Base-by-base conservation (phyloP, 1,284 basidiomycete species). In the Puccinia triticina region DNA sequence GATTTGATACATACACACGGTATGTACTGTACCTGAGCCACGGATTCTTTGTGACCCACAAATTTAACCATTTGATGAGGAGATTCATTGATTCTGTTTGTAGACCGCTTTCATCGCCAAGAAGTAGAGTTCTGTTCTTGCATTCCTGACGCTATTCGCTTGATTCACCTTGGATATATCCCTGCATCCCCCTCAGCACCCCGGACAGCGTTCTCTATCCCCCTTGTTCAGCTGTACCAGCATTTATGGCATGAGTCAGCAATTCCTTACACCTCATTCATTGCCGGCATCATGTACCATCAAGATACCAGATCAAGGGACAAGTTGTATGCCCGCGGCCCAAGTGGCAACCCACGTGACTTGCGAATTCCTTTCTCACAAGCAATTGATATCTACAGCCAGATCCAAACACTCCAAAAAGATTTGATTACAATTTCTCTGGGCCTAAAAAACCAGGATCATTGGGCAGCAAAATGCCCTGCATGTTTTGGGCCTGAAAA, bases 81-180 rank as follows among this genome's bases (percentile, higher is more conserved):
- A 7, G 7, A 46, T 46, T 46, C 43, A 46, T 46, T 7, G 14
- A 8, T 46, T 8, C 43, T 46, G 43, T 46, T 14, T n/a, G n/a
- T 46, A 64, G 59, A 64, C 37, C 32, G 59, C 2, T 37, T 34
- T 29, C 59, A 8, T 3, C 10, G 11, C 3, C 59, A 37, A 16
- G 59, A 64, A 37, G 26, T 77, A 3, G 23, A 50, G 37, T 77
- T 77, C 26, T 77, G 76, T 50, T 1, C 8, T 5, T 77, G 76
- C 16, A 59, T 67, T 50, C 76, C 76, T 0, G 59, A 77, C n/a
- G 21, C 76, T 18, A 50, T 67, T 43, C 32, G 59, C 21, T 37
- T 77, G 14, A n/a, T 77, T 21, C 48, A 77, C 34, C 59, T 26
- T n/a, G 59, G 76, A 26, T 77, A 67, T 18, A 40, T 77, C 46